A percentile compares a stretch with the other conserved stretches of the same genome.
Conservation (phyloP, 352 stramenopile species). For the Phytopythium aichiense region DNA sequence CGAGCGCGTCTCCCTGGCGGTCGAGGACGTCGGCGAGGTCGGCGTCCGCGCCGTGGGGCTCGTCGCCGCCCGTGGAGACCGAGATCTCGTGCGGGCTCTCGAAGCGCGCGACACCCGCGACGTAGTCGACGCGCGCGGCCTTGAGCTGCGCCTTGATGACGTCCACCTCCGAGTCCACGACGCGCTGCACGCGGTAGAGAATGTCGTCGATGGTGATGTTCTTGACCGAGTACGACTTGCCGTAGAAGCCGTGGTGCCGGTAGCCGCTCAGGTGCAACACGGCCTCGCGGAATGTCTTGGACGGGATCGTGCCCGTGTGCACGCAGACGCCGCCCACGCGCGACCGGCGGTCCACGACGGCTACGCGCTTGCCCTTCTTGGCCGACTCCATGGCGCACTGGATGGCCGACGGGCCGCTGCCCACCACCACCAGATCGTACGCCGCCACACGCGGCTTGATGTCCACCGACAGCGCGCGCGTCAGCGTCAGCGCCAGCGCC, state of each 20-base stretch:
- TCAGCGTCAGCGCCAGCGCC: background rate
- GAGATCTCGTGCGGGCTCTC: slow-evolving; percentile 75
- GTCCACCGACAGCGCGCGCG: slow-evolving; percentile 1
- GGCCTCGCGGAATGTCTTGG: slow-evolving; percentile 89
- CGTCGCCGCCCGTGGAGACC: slow-evolving; percentile 35
- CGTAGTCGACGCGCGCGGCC: slow-evolving; percentile 62
- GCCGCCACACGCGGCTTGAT: slow-evolving; percentile 39
- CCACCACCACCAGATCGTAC: slow-evolving; percentile 88
- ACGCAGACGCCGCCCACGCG: slow-evolving; percentile 74
- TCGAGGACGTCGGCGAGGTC: slow-evolving; percentile 7
- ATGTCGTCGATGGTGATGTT: slow-evolving; percentile 84
- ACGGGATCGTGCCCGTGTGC: slow-evolving; percentile 84
- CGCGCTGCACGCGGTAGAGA: slow-evolving; percentile 71
- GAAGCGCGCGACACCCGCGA: slow-evolving; percentile 71
- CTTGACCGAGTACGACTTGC: slow-evolving; percentile 83
- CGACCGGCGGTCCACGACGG: slow-evolving; percentile 68
- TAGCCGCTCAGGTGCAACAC: slow-evolving; percentile 89
- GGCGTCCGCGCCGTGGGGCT: slow-evolving; percentile 11
- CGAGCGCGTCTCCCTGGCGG: slow-evolving; percentile 13
- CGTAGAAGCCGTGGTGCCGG: slow-evolving; percentile 86
- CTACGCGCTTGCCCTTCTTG: slow-evolving; percentile 76
- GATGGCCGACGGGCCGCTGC: slow-evolving; percentile 77
- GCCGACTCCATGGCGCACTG: slow-evolving; percentile 86
- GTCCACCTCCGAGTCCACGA: slow-evolving; percentile 74
- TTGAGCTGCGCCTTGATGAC: slow-evolving; percentile 83